Percentiles rank a stretch among this genome's conserved stretches.
phyloP scores from a whole-genome alignment of 768 basidiomycete genomes.

The Tricholomella constricta region DNA sequence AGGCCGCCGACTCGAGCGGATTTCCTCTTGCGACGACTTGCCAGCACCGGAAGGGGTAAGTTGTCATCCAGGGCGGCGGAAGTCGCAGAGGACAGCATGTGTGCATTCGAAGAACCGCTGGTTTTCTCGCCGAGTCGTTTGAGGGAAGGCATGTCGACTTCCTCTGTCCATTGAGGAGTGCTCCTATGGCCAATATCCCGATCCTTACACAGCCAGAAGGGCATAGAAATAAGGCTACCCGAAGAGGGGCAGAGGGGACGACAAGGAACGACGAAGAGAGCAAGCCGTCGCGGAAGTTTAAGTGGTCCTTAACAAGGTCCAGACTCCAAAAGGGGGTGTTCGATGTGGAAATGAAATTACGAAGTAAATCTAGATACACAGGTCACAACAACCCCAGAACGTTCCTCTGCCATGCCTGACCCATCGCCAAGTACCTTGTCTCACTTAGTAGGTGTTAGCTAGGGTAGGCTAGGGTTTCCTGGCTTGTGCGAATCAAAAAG shows the following conservation, averaged over 20 bases:
- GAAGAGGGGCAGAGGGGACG: not conserved
- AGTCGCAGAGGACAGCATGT: conserved; percentile 25
- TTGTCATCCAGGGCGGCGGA: conserved; percentile 28
- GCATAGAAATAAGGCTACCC: conserved; percentile 12
- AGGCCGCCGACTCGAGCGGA: conserved; percentile 39
- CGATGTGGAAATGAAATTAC: conserved; percentile 8
- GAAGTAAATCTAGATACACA: not conserved
- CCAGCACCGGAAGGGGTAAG: conserved; percentile 45
- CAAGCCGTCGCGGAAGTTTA: not conserved
- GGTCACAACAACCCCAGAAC: not conserved
- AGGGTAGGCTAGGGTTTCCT: too few relatives aligned
- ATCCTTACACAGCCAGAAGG: conserved; percentile 16
- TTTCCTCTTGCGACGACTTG: conserved; percentile 32
- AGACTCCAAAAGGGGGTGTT: conserved; percentile 12
- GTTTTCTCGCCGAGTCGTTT: conserved; percentile 13
- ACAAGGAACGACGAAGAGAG: not conserved
- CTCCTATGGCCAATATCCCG: conserved; percentile 10
- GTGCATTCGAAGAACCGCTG: conserved; percentile 11
- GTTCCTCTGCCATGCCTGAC: too few relatives aligned
- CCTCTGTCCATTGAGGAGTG: conserved; percentile 20
- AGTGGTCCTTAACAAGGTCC: not conserved
- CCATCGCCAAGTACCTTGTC: too few relatives aligned
- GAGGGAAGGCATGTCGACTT: conserved; percentile 14
- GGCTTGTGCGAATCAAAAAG: too few relatives aligned
- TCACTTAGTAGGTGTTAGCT: too few relatives aligned